phyloP scores from a whole-genome alignment of 768 basidiomycete genomes.

The Crassisporium funariophilum region DNA sequence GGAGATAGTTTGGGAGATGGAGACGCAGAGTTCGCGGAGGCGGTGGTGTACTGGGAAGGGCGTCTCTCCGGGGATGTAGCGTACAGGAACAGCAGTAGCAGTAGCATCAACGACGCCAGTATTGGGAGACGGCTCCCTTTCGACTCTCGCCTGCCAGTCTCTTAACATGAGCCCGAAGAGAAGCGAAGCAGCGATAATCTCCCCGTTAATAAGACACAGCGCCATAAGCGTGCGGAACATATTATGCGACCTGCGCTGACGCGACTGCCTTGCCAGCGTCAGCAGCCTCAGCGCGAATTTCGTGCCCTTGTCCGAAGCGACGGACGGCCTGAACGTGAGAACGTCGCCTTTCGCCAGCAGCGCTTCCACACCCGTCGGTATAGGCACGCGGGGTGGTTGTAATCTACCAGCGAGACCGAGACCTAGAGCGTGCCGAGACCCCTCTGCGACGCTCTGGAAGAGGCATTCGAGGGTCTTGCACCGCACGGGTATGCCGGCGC shows the following conservation, averaged over 20 bases:
- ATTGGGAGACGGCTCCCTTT: conserved; percentile 12
- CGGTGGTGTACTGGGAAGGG: conserved; percentile 5
- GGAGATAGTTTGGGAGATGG: conserved; percentile 10
- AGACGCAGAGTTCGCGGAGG: conserved; percentile 13
- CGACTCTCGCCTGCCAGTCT: conserved; percentile 53
- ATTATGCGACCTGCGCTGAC: conserved; percentile 55
- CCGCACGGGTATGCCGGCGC: conserved; percentile 51
- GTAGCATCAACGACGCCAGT: background rate
- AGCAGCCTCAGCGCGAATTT: conserved; percentile 58
- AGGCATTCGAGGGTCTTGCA: conserved; percentile 51
- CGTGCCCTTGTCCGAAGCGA: conserved; percentile 41
- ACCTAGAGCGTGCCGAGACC: too few species aligned
- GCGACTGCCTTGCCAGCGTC: conserved; percentile 50
- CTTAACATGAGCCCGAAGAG: conserved; percentile 67
- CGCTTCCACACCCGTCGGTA: conserved; percentile 9
- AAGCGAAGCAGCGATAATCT: conserved; percentile 75
- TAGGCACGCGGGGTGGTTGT: background rate
- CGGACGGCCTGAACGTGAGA: conserved; percentile 33
- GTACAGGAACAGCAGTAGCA: too few species aligned
- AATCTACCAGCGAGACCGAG: too few species aligned
- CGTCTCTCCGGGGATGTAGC: conserved; percentile 2
- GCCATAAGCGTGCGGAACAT: conserved; percentile 65
- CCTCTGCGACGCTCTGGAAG: conserved; percentile 30
- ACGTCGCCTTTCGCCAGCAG: conserved; percentile 14
- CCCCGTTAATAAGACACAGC: conserved; percentile 73